Conservation (phyloP, 1,284 basidiomycete genomes). For the Tilletia horrida region DNA sequence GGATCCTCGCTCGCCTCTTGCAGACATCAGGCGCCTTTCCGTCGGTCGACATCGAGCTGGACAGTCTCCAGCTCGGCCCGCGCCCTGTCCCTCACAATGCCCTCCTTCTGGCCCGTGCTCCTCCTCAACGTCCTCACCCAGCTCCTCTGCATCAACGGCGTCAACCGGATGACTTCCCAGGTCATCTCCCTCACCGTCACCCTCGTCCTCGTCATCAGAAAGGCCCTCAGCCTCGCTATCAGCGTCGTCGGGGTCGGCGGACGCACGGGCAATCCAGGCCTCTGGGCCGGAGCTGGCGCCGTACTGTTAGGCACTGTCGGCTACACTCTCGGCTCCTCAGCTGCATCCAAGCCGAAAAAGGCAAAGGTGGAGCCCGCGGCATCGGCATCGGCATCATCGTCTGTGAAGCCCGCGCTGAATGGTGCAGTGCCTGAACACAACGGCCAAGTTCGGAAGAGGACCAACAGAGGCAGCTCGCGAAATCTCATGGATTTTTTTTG, state of each 20-base stretch:
- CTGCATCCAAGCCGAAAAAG: conserved; percentile 59
- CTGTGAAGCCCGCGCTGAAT: no score
- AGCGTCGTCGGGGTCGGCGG: conserved; percentile 13
- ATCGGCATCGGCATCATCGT: no score
- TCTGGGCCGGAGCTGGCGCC: conserved; percentile 55
- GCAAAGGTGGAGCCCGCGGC: neutral
- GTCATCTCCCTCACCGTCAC: conserved; percentile 80
- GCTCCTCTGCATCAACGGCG: conserved; percentile 81
- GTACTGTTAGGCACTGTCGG: conserved; percentile 71
- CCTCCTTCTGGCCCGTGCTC: conserved; percentile 67
- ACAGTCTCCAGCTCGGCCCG: conserved; percentile 31
- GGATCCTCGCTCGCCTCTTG: neutral
- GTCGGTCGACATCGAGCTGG: conserved; percentile 30
- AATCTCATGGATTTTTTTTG: no score
- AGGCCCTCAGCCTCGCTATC: conserved; percentile 77
- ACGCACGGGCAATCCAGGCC: conserved; percentile 24
- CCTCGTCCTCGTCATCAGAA: conserved; percentile 80
- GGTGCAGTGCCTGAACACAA: no score
- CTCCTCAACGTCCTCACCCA: conserved; percentile 74
- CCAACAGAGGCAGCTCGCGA: no score
- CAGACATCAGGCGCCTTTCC: neutral
- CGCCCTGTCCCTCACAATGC: conserved; percentile 57
- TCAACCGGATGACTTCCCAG: conserved; percentile 71
- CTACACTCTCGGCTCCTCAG: conserved; percentile 59
- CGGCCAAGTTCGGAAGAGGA: no score